Evolutionary conservation across 306 rosid genomes (phyloP).

Genomic region (Canavalia gladiata): DNA sequence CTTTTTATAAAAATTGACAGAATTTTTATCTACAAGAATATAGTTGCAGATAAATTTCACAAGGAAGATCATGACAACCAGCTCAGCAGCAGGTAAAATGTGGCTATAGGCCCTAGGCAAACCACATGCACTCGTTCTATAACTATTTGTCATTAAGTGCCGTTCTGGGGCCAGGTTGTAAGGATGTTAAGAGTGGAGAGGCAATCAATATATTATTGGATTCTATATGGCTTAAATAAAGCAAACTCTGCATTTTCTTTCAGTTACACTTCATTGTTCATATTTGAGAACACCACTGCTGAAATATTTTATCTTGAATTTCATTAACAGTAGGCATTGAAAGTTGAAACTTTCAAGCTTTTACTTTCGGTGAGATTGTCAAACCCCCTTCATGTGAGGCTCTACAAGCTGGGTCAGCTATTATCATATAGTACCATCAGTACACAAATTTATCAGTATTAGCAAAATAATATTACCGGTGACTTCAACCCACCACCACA

Average conservation of each 20-base stretch:
- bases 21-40: constrained; percentile 5
- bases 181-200: constrained; percentile 34
- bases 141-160: constrained; percentile 37
- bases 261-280: constrained; percentile 31
- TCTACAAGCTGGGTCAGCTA: not conserved
- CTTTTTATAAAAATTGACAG: constrained; percentile 44
- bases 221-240: constrained; percentile 31
- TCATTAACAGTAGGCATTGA: not conserved
- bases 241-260: constrained; percentile 18
- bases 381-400: not conserved
- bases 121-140: constrained; percentile 47
- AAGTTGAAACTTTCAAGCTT: constrained; percentile 24
- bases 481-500: no score
- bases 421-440: not conserved
- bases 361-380: constrained; percentile 1
- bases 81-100: constrained; percentile 50
- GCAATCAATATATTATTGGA: constrained; percentile 29
- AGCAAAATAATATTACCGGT: not conserved
- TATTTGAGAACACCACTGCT: constrained; percentile 24
- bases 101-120: constrained; percentile 42
- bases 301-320: constrained; percentile 18
- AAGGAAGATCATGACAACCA: constrained; percentile 42
- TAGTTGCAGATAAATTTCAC: constrained; percentile 45
- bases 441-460: not conserved
- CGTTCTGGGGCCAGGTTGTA: constrained; percentile 44